Percentiles rank a stretch among this genome's conserved stretches.
Conservation (phyloP, 2,329 filamentous ascomycete genomes). For the Clonostachys byssicola region DNA sequence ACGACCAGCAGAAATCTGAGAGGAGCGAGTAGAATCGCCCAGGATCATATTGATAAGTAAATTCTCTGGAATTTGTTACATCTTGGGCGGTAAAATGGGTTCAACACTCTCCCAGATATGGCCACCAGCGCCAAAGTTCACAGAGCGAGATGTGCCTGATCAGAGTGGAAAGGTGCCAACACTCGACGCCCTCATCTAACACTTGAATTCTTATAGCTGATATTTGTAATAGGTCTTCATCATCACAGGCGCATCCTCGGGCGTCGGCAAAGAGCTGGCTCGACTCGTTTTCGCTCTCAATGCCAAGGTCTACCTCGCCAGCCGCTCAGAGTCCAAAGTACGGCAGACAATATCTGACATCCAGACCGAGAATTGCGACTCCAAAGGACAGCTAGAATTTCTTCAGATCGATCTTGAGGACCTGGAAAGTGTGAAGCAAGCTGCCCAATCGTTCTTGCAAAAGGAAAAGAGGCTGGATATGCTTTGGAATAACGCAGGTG, state of each 20-base stretch:
- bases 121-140: conserved; percentile 31
- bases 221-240: conserved; percentile 31
- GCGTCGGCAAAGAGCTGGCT: conserved; percentile 43
- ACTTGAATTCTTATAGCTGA: too few species aligned
- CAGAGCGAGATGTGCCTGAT: conserved; percentile 32
- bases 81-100: too few species aligned
- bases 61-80: too few species aligned
- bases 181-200: too few species aligned
- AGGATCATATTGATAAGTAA: too few species aligned
- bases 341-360: conserved; percentile 33
- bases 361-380: conserved; percentile 17
- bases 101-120: conserved; percentile 9
- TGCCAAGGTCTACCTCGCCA: conserved; percentile 46
- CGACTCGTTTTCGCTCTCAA: conserved; percentile 47
- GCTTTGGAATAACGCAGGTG: conserved; percentile 33
- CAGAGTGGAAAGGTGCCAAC: conserved; percentile 27
- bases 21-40: too few species aligned
- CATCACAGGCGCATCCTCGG: conserved; percentile 30
- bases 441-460: conserved; percentile 13
- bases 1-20: too few species aligned
- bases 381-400: conserved; percentile 28
- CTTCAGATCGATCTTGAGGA: conserved; percentile 32
- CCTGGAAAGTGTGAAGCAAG: conserved; percentile 17
- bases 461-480: conserved; percentile 22
- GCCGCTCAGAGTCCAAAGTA: conserved; percentile 35